Base-by-base conservation (phyloP, 2,329 filamentous ascomycete species). In the Pseudocercospora fijiensis region DNA sequence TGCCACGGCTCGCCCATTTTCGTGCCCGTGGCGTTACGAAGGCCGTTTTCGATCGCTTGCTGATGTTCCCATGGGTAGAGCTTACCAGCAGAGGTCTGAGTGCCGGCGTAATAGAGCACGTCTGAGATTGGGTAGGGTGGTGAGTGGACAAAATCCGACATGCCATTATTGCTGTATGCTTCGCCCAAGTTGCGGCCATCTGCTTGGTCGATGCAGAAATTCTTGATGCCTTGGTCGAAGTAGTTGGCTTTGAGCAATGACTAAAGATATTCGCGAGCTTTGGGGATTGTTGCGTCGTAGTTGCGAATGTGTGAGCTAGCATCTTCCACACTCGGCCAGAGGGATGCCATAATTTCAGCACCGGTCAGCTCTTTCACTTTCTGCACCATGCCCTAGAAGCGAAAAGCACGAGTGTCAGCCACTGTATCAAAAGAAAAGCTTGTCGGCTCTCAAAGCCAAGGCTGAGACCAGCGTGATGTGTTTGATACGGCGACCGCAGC, bases 161-260 rank as follows among this genome's bases (percentile, higher is more conserved):
- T 73, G 2, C 72, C 75, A 43, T 78, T 77, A 52, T 77, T 78
- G 58, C 78, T 74, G 60, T 76, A 78, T 60, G 62, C 76, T 71
- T 67, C 77, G 8, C 77, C 77, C 3, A 77, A 68, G 3, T 75
- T 70, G 1, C 77, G 77, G 10, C 76, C 77, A 30, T 76, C 74
- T 4, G 74, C 73, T 68, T 76, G 71, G 57, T 76, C 74, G 55
- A 76, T 74, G 73, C 74, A 75, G 63, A 74, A 76, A 63, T 74
- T 74, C 51, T 72, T 69, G 63, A 76, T 73, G 24, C 73, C 74
- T 16, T 72, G 67, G 55, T 73, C 71, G 57, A 71, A 76, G 64
- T 76, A 75, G 55, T 76, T 73, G 18, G 59, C 41, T 60, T 73
- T 70, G 43, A 74, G 49, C 11, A 66, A 69, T 3, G 67, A 63